These are phyloP conservation scores for Naegleria fowleri DNA, from an alignment of 208 protist species.

Conservation along the genomic window DNA sequence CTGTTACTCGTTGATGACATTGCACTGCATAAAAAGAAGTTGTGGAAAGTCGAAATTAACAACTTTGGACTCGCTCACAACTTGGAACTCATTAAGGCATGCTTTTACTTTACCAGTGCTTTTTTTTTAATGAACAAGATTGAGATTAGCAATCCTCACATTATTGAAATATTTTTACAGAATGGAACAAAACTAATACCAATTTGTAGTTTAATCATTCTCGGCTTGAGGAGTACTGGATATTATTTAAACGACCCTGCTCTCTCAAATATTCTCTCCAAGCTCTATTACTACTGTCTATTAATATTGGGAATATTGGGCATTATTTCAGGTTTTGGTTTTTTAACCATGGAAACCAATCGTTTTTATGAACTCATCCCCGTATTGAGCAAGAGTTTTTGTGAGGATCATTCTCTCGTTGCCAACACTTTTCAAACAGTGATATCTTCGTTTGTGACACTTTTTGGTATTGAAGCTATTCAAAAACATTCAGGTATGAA, in stretches of 20 bases:
- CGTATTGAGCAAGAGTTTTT: neutral
- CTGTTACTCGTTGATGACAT: neutral
- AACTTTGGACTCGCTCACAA: neutral
- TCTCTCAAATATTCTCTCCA: neutral
- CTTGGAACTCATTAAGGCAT: neutral
- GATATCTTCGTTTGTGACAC: neutral
- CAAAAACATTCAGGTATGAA: neutral
- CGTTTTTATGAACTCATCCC: neutral
- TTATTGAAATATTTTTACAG: neutral
- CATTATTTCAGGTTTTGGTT: neutral
- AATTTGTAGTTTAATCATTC: neutral
- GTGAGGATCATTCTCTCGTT: neutral
- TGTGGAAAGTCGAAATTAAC: neutral
- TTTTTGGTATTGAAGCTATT: neutral
- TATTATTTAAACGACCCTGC: neutral
- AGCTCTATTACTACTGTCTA: neutral
- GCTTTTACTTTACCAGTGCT: neutral
- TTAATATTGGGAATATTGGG: neutral
- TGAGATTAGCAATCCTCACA: neutral
- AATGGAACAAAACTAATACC: neutral
- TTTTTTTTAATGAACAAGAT: neutral
- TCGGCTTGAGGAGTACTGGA: neutral
- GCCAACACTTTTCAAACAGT: neutral
- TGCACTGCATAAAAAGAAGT: neutral
- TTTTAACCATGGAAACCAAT: neutral